A percentile compares a stretch with the other conserved stretches of the same genome.
phyloP scores from a whole-genome alignment of 164 flowering plant species.

The Platanus orientalis region DNA sequence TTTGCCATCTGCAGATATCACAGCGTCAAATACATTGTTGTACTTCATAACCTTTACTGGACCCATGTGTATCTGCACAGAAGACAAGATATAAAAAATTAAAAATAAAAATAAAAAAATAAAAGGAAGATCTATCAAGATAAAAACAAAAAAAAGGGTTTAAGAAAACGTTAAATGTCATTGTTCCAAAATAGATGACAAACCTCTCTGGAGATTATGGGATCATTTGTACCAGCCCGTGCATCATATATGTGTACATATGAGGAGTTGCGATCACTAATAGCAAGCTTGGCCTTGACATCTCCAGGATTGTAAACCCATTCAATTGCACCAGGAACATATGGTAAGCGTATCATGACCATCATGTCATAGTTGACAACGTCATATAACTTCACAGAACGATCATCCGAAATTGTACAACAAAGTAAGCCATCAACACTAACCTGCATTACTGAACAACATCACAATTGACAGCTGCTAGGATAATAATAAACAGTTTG shows the following conservation, averaged over 20 bases:
- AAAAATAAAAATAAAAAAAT: too few species aligned
- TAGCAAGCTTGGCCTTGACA: constrained; percentile 79
- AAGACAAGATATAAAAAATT: too few species aligned
- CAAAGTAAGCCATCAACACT: constrained; percentile 93
- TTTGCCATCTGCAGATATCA: constrained; percentile 75
- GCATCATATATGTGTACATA: constrained; percentile 89
- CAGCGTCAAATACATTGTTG: constrained; percentile 65
- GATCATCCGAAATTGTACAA: constrained; percentile 87
- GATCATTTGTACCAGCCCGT: constrained; percentile 77
- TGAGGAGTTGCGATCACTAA: constrained; percentile 77
- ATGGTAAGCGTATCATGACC: constrained; percentile 92
- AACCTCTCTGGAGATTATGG: constrained; percentile 84
- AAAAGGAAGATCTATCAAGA: constrained; percentile 1
- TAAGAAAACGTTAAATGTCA: neutral
- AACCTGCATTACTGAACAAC: constrained; percentile 78
- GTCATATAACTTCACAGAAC: constrained; percentile 89
- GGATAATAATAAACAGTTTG: neutral
- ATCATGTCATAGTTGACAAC: constrained; percentile 99
- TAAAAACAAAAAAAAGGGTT: neutral
- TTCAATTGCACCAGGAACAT: constrained; percentile 74
- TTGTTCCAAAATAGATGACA: neutral
- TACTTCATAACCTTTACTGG: constrained; percentile 83
- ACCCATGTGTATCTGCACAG: constrained; percentile 66
- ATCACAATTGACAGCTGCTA: constrained; percentile 44
- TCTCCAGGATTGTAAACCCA: constrained; percentile 98